These are phyloP conservation scores for Fraxinus cuspidata DNA, from an alignment of 257 asterid genomes.

Conservation along the genomic window DNA sequence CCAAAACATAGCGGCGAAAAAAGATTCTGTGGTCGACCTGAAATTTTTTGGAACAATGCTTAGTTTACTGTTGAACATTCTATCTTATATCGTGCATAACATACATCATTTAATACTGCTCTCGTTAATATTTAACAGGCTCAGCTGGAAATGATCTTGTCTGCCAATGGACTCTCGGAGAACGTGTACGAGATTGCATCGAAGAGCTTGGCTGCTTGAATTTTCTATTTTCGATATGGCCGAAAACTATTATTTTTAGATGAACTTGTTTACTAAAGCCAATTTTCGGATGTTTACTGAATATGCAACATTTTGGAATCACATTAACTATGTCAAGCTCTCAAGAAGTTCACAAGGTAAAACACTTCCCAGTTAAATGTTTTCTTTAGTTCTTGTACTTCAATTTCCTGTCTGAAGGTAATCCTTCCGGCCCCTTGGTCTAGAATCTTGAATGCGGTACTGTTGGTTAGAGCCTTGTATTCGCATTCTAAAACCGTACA, in stretches of 20 bases:
- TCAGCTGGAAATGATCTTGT: slow-evolving; percentile 82
- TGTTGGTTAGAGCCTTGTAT: too few relatives aligned
- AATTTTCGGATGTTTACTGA: neutral
- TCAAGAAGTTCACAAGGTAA: neutral
- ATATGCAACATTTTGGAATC: too few relatives aligned
- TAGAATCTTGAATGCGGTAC: too few relatives aligned
- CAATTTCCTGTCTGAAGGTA: too few relatives aligned
- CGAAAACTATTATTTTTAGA: neutral
- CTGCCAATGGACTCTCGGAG: slow-evolving; percentile 76
- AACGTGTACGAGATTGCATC: slow-evolving; percentile 90
- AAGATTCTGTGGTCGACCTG: neutral
- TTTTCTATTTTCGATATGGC: neutral
- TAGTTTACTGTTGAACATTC: neutral
- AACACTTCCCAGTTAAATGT: too few relatives aligned
- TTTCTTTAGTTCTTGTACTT: too few relatives aligned
- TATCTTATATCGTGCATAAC: neutral
- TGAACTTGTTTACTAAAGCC: neutral
- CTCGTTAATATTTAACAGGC: slow-evolving; percentile 44
- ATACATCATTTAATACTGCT: neutral
- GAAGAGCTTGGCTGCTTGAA: slow-evolving; percentile 80
- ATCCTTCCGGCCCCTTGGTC: too few relatives aligned
- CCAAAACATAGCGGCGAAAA: neutral
- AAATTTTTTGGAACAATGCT: neutral
- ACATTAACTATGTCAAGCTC: neutral
- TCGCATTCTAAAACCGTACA: too few relatives aligned